These are phyloP conservation scores for Raffaelea ambrosiae DNA, from an alignment of 2,329 filamentous ascomycete genomes.

Conservation along the genomic window DNA sequence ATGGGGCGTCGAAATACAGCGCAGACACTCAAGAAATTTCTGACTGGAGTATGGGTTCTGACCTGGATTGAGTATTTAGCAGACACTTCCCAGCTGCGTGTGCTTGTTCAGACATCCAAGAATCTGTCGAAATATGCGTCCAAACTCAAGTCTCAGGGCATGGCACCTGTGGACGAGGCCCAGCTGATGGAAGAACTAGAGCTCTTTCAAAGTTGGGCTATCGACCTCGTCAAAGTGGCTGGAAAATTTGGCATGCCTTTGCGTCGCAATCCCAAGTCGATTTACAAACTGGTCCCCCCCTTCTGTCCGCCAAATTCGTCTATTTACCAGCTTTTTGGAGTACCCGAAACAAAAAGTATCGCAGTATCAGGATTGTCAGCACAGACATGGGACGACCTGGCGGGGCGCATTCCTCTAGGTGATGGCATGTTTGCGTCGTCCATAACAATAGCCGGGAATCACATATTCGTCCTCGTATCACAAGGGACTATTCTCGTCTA, in stretches of 20 bases:
- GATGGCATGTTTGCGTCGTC: not conserved
- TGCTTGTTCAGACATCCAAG: not conserved
- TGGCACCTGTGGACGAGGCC: not conserved
- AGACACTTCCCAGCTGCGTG: not conserved
- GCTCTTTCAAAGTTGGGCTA: not conserved
- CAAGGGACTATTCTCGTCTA: not conserved
- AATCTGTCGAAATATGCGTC: not conserved
- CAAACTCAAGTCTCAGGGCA: not conserved
- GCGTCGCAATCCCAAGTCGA: not conserved
- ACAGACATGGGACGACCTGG: not conserved
- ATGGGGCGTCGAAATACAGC: not conserved
- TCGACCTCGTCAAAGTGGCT: not conserved
- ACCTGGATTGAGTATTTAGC: not conserved
- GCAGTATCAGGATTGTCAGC: not conserved
- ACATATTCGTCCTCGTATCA: not conserved
- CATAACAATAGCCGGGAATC: not conserved
- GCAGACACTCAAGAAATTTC: not conserved
- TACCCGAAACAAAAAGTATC: not conserved
- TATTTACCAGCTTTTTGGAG: not conserved
- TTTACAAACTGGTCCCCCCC: not conserved
- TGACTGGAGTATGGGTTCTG: not conserved
- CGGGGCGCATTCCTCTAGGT: not conserved
- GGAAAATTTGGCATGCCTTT: not conserved
- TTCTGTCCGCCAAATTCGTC: not conserved
- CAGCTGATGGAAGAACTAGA: not conserved